Percentiles rank a stretch among this genome's conserved stretches.
phyloP scores from a whole-genome alignment of 768 basidiomycete species.

The Xerocomellus intermedius region DNA sequence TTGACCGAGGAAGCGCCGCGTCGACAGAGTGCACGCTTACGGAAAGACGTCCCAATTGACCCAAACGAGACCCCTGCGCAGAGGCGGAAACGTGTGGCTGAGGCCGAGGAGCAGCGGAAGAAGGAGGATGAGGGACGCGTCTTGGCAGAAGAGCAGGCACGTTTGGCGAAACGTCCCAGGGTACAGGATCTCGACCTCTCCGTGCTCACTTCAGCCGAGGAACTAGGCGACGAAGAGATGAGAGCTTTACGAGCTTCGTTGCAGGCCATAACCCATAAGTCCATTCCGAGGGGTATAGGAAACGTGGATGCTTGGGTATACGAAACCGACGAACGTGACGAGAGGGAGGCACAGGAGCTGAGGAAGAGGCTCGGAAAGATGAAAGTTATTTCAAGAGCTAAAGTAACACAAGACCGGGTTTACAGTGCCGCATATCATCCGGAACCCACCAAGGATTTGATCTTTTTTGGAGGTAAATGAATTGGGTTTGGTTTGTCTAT shows the following conservation, averaged over 20 bases:
- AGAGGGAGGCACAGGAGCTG: constrained; percentile 50
- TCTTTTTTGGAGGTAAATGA: constrained; percentile 78
- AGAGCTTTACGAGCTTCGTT: constrained; percentile 46
- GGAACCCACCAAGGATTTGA: constrained; percentile 71
- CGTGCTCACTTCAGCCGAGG: constrained; percentile 49
- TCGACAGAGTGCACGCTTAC: constrained; percentile 65
- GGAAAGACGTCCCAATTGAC: constrained; percentile 42
- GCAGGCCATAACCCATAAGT: constrained; percentile 35
- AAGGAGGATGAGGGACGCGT: constrained; percentile 62
- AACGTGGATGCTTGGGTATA: constrained; percentile 54
- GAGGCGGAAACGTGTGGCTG: constrained; percentile 65
- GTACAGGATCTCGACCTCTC: constrained; percentile 62
- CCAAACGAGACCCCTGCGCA: constrained; percentile 64
- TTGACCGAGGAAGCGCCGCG: constrained; percentile 46
- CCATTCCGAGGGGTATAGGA: constrained; percentile 38
- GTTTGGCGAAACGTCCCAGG: constrained; percentile 66
- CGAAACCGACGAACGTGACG: constrained; percentile 46
- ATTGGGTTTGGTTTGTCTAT: background rate
- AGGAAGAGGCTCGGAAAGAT: constrained; percentile 52
- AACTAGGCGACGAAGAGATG: constrained; percentile 45
- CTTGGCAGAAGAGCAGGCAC: constrained; percentile 59
- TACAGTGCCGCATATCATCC: constrained; percentile 84
- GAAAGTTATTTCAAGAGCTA: constrained; percentile 72
- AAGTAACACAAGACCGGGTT: constrained; percentile 71
- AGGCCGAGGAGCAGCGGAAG: constrained; percentile 53